Evolutionary conservation across 2,329 filamentous ascomycete genomes (phyloP).

Genomic region (Fusarium floridanum): DNA sequence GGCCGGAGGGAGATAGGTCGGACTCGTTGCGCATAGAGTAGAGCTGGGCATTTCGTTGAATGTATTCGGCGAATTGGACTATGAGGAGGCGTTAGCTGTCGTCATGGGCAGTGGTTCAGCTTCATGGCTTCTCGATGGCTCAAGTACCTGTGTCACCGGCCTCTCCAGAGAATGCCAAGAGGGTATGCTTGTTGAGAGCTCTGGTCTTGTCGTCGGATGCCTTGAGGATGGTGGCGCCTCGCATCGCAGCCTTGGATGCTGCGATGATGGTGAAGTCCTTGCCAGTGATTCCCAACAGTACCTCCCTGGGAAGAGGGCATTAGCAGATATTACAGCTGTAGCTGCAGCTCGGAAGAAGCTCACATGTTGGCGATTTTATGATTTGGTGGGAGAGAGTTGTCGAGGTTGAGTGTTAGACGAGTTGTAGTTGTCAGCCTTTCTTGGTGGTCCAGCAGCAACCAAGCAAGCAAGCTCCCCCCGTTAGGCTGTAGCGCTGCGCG

Average conservation of each 20-base stretch:
- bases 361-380: slow-evolving; percentile 44
- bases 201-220: slow-evolving; percentile 96
- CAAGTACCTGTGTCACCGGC: slow-evolving; percentile 88
- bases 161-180: slow-evolving; percentile 96
- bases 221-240: slow-evolving; percentile 96
- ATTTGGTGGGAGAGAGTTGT: slow-evolving; percentile 24
- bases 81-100: slow-evolving; percentile 43
- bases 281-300: slow-evolving; percentile 96
- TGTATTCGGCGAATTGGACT: slow-evolving; percentile 99
- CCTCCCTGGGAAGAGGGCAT: slow-evolving; percentile 76
- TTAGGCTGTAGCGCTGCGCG: slow-evolving; percentile 57
- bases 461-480: slow-evolving; percentile 41
- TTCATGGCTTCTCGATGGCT: neutral
- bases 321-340: slow-evolving; percentile 26
- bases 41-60: slow-evolving; percentile 97
- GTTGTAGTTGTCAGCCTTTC: slow-evolving; percentile 42
- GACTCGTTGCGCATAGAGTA: slow-evolving; percentile 98
- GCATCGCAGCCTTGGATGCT: slow-evolving; percentile 97
- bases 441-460: slow-evolving; percentile 36
- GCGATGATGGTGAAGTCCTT: slow-evolving; percentile 99
- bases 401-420: slow-evolving; percentile 32
- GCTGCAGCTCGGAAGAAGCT: slow-evolving; percentile 29
- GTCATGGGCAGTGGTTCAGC: slow-evolving; percentile 14
- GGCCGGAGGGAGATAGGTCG: slow-evolving; percentile 88
- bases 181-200: slow-evolving; percentile 89